Evolutionary conservation across 305 asterid species (phyloP).

Genomic region (Solanum chacoense): DNA sequence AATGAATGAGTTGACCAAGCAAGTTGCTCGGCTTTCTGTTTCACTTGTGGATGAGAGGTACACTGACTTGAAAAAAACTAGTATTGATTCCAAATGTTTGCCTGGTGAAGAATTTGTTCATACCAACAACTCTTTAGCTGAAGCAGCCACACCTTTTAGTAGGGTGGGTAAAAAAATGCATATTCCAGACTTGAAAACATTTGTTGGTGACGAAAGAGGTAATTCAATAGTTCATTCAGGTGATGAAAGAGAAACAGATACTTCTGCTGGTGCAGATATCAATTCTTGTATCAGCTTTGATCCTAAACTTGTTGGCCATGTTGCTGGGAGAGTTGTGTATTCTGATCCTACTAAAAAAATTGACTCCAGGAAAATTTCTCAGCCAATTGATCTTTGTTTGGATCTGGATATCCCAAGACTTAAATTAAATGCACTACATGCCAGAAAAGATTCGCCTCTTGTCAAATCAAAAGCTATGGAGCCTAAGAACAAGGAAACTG

Average conservation of each 20-base stretch:
- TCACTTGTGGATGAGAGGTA: constrained; percentile 38
- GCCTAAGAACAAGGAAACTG: constrained; percentile 21
- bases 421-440: background rate
- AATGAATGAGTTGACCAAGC: constrained; percentile 52
- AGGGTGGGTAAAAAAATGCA: constrained; percentile 24
- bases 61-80: constrained; percentile 16
- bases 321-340: constrained; percentile 17
- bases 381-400: background rate
- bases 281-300: constrained; percentile 20
- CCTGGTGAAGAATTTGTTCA: constrained; percentile 21
- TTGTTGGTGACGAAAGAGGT: constrained; percentile 20
- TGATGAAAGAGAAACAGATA: constrained; percentile 53
- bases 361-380: constrained; percentile 3
- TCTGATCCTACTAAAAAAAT: constrained; percentile 18
- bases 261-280: constrained; percentile 20
- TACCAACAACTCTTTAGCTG: constrained; percentile 15
- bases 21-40: constrained; percentile 57
- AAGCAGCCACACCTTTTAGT: constrained; percentile 21
- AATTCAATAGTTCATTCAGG: constrained; percentile 50
- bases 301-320: constrained; percentile 24
- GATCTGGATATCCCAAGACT: background rate
- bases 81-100: constrained; percentile 15
- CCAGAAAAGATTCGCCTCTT: constrained; percentile 17
- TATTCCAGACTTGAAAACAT: constrained; percentile 22
- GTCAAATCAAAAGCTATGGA: constrained; percentile 25